Evolutionary conservation across 1,284 basidiomycete genomes (phyloP).

Genomic region (Vanrija sp.): DNA sequence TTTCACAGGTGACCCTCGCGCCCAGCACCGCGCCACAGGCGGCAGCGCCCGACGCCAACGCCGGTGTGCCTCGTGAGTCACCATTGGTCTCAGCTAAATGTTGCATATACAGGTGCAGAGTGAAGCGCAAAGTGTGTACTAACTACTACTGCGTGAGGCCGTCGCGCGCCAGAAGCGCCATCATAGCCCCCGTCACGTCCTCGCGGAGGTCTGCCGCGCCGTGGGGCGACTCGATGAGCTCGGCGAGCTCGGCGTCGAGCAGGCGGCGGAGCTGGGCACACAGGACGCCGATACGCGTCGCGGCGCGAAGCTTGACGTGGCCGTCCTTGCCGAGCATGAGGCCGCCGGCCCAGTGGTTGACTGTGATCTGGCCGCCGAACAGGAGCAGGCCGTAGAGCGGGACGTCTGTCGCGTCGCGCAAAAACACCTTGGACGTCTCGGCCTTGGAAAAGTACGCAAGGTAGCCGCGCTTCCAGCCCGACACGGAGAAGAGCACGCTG

Average conservation of each 20-base stretch:
- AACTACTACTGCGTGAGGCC: conserved; percentile 25
- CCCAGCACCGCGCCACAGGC: no score
- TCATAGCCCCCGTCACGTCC: conserved; percentile 65
- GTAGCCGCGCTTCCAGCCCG: conserved; percentile 72
- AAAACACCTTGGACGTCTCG: conserved; percentile 76
- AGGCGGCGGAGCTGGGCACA: conserved; percentile 81
- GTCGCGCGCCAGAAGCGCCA: conserved; percentile 58
- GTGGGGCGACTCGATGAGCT: conserved; percentile 50
- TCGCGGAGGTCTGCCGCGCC: conserved; percentile 54
- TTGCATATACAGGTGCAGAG: no score
- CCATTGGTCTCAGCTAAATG: no score
- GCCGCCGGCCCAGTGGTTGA: conserved; percentile 74
- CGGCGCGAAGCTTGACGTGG: conserved; percentile 68
- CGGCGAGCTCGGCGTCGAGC: conserved; percentile 65
- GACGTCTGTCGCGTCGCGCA: conserved; percentile 85
- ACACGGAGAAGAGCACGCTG: conserved; percentile 73
- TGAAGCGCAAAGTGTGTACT: no score
- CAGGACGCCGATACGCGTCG: conserved; percentile 82
- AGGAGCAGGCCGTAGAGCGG: conserved; percentile 78
- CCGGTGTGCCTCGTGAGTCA: no score
- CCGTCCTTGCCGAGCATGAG: conserved; percentile 60
- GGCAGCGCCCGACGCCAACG: no score
- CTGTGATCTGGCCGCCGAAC: conserved; percentile 73
- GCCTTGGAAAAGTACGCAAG: conserved; percentile 79
- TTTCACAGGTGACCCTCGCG: no score